Evolutionary conservation across 2,329 filamentous ascomycete species (phyloP), one percentile per base, ranked within the genome.

Genomic region (Nemania abortiva): DNA sequence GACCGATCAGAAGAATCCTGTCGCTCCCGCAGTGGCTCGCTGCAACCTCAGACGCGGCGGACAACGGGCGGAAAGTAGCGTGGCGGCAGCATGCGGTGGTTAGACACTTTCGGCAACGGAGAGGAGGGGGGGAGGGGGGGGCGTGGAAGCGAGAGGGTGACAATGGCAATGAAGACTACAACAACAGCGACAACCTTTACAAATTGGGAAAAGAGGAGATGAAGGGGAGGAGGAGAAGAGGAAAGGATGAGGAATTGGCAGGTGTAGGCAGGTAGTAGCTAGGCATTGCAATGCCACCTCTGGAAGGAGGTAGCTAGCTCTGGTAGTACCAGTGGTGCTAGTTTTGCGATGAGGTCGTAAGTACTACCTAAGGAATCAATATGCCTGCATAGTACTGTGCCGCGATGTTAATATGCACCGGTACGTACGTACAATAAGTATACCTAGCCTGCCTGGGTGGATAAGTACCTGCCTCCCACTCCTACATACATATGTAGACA

Each of bases 1-100:
- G 75, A 76, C 75, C 75, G 75, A 77, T 59, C 29, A 22, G 53
- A 53, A 42, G 13, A 53, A 53, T 53, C 50, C 50, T 29, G 50
- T 29, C 50, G 24, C 18, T 53, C 50, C 50, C 24, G 50, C 15
- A 18, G 29, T 22, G 29, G 53, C 29, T 37, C 29, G 29, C 29
- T 55, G 53, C 31, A 37, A 49, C 47, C 47, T 49, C 39, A 42
- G n/a, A 11, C 22, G 18, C 29, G 11, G 29, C 15, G 15, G 10
- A 55, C 20, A 39, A 18, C 29, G 18, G 53, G n/a, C 18, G 31
- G 31, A 55, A 34, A 55, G 31, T 53, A 31, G 50, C 47, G 47
- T 50, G 22, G 47, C 47, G n/a, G 47, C 47, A 20, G 47, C 47
- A 50, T 50, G 18, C 47, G n/a, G n/a, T 50, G 47, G 6, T 50